Conservation (phyloP, 108 stramenopile species). For the Conticribra weissflogii region DNA sequence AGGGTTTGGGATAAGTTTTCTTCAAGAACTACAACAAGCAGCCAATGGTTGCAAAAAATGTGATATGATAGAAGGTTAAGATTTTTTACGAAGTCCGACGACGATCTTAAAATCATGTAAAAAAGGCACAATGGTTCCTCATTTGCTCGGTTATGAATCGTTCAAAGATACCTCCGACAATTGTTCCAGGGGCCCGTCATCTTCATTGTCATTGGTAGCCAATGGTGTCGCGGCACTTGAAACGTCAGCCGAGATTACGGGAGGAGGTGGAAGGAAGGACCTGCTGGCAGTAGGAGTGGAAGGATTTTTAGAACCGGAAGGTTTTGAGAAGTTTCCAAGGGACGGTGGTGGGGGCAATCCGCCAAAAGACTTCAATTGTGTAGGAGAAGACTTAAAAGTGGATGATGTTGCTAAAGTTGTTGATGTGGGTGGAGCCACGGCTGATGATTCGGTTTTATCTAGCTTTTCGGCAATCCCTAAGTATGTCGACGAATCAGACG, state of each 20-base stretch:
- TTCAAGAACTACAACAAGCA: no score
- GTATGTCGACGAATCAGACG: no score
- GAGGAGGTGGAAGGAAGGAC: conserved; percentile 36
- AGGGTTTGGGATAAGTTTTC: no score
- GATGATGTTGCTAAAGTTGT: conserved; percentile 11
- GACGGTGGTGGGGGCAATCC: conserved; percentile 35
- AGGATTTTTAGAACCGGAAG: background rate
- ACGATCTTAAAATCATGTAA: background rate
- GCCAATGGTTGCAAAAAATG: no score
- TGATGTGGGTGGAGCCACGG: conserved; percentile 6
- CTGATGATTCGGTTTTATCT: no score
- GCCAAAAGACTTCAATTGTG: conserved; percentile 24
- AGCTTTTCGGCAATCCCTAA: no score
- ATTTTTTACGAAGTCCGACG: no score
- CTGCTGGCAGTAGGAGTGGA: background rate
- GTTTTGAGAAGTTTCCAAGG: conserved; percentile 3
- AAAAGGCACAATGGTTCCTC: background rate
- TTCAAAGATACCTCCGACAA: conserved; percentile 24
- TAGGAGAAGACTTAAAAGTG: background rate
- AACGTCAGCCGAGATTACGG: background rate
- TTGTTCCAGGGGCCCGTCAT: conserved; percentile 12
- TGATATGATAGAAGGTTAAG: no score
- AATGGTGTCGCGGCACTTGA: conserved; percentile 6
- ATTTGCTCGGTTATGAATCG: conserved; percentile 7
- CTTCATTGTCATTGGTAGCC: conserved; percentile 13